Conservation (phyloP, 2,329 filamentous ascomycete genomes). For the Cercospora sojina region DNA sequence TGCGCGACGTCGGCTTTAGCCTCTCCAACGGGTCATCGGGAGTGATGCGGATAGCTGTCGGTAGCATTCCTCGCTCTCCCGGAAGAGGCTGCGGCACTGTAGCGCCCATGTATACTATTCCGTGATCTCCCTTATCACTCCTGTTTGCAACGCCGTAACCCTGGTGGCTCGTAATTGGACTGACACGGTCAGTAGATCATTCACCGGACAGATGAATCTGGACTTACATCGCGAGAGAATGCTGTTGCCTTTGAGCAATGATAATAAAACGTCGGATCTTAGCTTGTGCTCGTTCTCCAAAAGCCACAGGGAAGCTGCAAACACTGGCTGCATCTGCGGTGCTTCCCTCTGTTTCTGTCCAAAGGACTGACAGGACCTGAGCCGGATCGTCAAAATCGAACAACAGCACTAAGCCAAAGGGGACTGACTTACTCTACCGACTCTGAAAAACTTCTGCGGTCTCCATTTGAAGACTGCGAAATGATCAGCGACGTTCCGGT, state of each 20-base stretch:
- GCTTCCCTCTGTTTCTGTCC: background rate
- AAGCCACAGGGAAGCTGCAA: background rate
- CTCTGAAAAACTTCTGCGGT: background rate
- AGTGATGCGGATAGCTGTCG: conserved; percentile 7
- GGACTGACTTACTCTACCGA: background rate
- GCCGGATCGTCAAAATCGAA: background rate
- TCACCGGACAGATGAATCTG: background rate
- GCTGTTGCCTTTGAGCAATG: background rate
- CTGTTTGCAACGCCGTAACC: background rate
- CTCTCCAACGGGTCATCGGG: conserved; percentile 6
- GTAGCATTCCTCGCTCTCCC: background rate
- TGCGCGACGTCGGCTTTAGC: conserved; percentile 3
- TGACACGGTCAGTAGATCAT: background rate
- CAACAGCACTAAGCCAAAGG: background rate
- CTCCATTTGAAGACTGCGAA: background rate
- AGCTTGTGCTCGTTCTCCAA: background rate
- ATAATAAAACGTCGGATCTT: conserved; percentile 3
- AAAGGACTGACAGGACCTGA: conserved; percentile 3
- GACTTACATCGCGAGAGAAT: conserved; percentile 9
- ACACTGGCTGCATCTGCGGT: background rate
- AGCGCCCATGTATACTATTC: background rate
- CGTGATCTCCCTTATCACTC: background rate
- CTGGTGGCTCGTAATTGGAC: background rate
- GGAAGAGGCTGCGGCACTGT: background rate
- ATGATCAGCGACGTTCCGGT: background rate